phyloP scores from a whole-genome alignment of 129 eudicot species.

The Heracleum sosnowskyi region DNA sequence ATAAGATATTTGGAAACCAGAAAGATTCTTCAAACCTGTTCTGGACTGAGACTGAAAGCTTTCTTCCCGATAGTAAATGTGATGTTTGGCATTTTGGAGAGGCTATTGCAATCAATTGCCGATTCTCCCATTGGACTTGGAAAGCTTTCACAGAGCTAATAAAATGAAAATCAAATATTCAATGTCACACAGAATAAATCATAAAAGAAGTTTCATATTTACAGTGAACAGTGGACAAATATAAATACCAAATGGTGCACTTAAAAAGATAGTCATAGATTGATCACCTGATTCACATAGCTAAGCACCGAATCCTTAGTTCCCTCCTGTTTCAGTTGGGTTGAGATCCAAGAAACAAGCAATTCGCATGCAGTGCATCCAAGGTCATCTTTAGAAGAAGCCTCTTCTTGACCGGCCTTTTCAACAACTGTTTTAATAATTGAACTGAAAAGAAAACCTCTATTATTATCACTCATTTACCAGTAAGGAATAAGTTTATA shows the following conservation, averaged over 20 bases:
- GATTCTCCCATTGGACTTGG: conserved; percentile 93
- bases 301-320: conserved; percentile 54
- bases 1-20: background rate
- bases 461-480: background rate
- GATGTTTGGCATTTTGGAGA: conserved; percentile 58
- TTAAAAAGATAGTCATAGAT: background rate
- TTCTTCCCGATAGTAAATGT: conserved; percentile 70
- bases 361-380: conserved; percentile 70
- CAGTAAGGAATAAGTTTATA: background rate
- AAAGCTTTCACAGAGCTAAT: conserved; percentile 75
- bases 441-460: conserved; percentile 41
- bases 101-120: conserved; percentile 51
- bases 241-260: background rate
- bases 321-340: conserved; percentile 48
- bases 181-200: background rate
- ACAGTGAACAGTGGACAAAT: background rate
- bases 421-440: conserved; percentile 56
- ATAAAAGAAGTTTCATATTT: background rate
- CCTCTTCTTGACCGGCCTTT: conserved; percentile 33
- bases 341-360: conserved; percentile 82
- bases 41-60: conserved; percentile 57
- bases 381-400: conserved; percentile 21
- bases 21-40: conserved; percentile 52
- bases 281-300: conserved; percentile 65
- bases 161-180: background rate